Conservation (phyloP, 106 monocot species). For the Amphibolis antarctica region DNA sequence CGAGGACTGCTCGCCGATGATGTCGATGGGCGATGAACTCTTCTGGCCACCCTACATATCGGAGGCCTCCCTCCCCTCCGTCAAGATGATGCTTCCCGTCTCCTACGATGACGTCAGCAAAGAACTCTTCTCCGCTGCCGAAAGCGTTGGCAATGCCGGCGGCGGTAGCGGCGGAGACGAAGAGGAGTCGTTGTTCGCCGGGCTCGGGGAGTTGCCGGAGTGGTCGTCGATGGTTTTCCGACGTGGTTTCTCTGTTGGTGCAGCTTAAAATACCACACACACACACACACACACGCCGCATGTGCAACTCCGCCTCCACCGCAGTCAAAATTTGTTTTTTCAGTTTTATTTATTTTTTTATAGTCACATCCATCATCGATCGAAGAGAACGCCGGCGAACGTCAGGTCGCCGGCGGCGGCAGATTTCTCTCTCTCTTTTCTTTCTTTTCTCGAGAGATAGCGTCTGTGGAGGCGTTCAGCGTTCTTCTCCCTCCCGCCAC, state of each 20-base stretch:
- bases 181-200: constrained; percentile 64
- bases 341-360: no score
- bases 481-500: no score
- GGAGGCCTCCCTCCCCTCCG: constrained; percentile 11
- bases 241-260: constrained; percentile 15
- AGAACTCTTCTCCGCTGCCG: background rate
- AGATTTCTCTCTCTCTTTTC: no score
- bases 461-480: no score
- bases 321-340: no score
- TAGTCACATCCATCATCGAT: no score
- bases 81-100: background rate
- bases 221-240: constrained; percentile 59
- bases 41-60: constrained; percentile 36
- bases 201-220: constrained; percentile 73
- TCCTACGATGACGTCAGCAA: constrained; percentile 13
- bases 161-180: constrained; percentile 13
- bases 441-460: no score
- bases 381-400: no score
- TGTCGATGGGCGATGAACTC: constrained; percentile 12
- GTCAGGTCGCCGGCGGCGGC: no score
- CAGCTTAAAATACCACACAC: no score
- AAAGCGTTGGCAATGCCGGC: background rate
- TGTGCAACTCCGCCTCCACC: background rate
- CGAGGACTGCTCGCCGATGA: constrained; percentile 8
- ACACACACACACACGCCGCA: no score